Evolutionary conservation across 2,329 filamentous ascomycete genomes (phyloP).

Genomic region (Hirsutella thompsonii): DNA sequence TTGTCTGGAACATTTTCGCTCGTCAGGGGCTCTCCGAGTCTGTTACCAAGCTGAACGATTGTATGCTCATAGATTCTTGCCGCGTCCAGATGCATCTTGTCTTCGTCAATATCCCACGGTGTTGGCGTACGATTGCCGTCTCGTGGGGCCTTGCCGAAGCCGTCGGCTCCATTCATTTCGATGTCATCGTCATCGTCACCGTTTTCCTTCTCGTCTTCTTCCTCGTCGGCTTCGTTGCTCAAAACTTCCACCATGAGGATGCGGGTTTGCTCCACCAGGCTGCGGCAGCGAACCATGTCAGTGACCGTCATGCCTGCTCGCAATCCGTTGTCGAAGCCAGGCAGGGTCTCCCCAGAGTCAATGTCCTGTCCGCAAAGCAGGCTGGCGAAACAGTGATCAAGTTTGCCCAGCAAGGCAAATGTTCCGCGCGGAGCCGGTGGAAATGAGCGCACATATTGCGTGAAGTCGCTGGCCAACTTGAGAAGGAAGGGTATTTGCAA

Average conservation of each 20-base stretch:
- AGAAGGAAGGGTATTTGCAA: conserved; percentile 78
- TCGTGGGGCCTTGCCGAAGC: conserved; percentile 9
- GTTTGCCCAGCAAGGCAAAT: conserved; percentile 59
- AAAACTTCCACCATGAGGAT: conserved; percentile 57
- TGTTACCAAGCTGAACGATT: conserved; percentile 59
- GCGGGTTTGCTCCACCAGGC: conserved; percentile 65
- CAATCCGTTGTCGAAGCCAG: conserved; percentile 53
- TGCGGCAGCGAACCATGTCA: conserved; percentile 79
- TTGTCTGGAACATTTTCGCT: conserved; percentile 5
- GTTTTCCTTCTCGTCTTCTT: conserved; percentile 23
- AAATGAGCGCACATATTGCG: conserved; percentile 61
- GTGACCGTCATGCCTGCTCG: conserved; percentile 58
- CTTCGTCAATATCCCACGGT: conserved; percentile 29
- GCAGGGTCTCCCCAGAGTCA: conserved; percentile 49
- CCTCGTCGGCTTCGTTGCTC: conserved; percentile 30
- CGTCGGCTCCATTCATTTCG: conserved; percentile 14
- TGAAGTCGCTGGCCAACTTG: conserved; percentile 60
- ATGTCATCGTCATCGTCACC: conserved; percentile 23
- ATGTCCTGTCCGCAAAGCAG: conserved; percentile 56
- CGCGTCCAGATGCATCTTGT: conserved; percentile 53
- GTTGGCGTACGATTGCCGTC: neutral
- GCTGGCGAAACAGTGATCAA: conserved; percentile 74
- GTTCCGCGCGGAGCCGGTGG: conserved; percentile 46
- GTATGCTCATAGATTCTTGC: conserved; percentile 71
- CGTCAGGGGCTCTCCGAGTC: conserved; percentile 35